These are phyloP conservation scores for Penicillium glabrum DNA, from an alignment of 2,329 filamentous ascomycete species.

Conservation along the genomic window DNA sequence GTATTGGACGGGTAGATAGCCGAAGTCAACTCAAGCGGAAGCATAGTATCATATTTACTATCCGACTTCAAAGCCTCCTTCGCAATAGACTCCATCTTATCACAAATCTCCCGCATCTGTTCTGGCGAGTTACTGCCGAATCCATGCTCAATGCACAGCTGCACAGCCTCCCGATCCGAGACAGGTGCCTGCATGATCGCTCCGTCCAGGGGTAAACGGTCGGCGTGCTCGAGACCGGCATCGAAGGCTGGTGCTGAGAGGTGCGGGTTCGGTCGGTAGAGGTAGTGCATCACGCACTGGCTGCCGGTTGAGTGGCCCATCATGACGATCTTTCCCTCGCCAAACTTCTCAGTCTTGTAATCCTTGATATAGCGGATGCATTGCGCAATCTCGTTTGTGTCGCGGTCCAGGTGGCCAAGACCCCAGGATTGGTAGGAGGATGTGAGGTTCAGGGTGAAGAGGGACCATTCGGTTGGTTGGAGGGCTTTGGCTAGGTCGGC, in stretches of 20 bases:
- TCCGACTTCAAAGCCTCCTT: constrained; percentile 21
- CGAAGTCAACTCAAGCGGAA: constrained; percentile 36
- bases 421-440: constrained; percentile 59
- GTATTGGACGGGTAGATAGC: constrained; percentile 35
- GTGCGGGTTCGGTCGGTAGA: constrained; percentile 47
- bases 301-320: constrained; percentile 70
- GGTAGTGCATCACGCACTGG: constrained; percentile 67
- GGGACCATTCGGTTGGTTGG: constrained; percentile 51
- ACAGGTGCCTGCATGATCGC: constrained; percentile 79
- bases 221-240: constrained; percentile 30
- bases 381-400: constrained; percentile 54
- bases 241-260: constrained; percentile 31
- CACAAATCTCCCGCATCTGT: constrained; percentile 28
- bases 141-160: constrained; percentile 36
- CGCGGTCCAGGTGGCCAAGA: constrained; percentile 50
- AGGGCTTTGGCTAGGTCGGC: constrained; percentile 50
- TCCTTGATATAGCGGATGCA: constrained; percentile 53
- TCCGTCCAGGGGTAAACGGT: constrained; percentile 62
- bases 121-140: constrained; percentile 24
- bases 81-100: constrained; percentile 34
- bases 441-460: constrained; percentile 53
- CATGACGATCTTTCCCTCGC: constrained; percentile 55
- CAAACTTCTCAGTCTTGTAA: constrained; percentile 31
- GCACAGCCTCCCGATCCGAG: constrained; percentile 69
- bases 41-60: constrained; percentile 27